A percentile compares a stretch with the other conserved stretches of the same genome.
phyloP scores from a whole-genome alignment of 306 rosid genomes.

The Fragaria vesca region DNA sequence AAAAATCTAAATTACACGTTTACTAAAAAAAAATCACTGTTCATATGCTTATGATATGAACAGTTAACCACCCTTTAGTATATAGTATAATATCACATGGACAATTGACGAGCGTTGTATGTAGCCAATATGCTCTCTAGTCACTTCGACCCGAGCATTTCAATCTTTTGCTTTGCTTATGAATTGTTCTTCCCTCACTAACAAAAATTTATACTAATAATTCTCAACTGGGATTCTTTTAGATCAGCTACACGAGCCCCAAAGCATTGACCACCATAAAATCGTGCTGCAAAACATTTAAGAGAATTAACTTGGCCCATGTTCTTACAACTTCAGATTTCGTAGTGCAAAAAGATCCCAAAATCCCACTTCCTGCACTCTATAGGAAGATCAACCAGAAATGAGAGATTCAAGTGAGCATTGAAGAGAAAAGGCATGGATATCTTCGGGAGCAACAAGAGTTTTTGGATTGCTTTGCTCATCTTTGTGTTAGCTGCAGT shows the following conservation, averaged over 20 bases:
- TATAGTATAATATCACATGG: neutral
- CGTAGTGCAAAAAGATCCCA: neutral
- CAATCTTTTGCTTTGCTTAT: neutral
- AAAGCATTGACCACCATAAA: constrained; percentile 33
- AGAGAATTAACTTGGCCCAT: constrained; percentile 1
- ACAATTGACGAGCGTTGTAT: neutral
- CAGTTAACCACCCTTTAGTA: no score
- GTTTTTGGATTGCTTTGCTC: constrained; percentile 22
- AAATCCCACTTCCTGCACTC: constrained; percentile 25
- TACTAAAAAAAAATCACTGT: no score
- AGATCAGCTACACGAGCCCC: constrained; percentile 13
- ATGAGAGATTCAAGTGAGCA: neutral
- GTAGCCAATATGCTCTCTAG: neutral
- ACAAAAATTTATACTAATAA: neutral
- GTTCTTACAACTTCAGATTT: neutral
- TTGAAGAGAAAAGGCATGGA: constrained; percentile 36
- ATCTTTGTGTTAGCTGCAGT: constrained; percentile 36
- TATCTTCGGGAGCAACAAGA: constrained; percentile 22
- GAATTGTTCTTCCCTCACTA: neutral
- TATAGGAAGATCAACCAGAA: constrained; percentile 18
- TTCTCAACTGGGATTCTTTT: constrained; percentile 4
- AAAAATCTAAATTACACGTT: no score
- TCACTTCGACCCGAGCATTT: no score
- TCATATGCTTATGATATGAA: no score
- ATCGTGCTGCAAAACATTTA: constrained; percentile 1